phyloP scores from a whole-genome alignment of 495 filamentous ascomycete species.

The Penicillium cosmopolitanum region DNA sequence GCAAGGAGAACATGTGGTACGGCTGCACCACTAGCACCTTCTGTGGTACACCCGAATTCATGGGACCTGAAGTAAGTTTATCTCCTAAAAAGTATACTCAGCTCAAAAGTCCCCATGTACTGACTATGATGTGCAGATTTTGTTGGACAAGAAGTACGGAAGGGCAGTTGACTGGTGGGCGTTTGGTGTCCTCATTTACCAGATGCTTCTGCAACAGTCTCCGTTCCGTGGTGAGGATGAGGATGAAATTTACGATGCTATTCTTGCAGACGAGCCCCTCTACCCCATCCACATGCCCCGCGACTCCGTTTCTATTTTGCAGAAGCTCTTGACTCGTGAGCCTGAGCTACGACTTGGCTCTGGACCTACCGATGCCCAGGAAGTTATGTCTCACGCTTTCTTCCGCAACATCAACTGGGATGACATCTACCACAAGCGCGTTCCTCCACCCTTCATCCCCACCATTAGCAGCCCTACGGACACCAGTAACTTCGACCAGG shows the following conservation, averaged over 20 bases:
- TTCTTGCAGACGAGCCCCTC: slow-evolving; percentile 94
- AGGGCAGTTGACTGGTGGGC: slow-evolving; percentile 99
- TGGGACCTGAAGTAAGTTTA: slow-evolving; percentile 88
- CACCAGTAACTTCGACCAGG: slow-evolving; percentile 98
- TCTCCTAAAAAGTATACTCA: background rate
- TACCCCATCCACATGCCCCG: slow-evolving; percentile 99
- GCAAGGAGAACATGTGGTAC: slow-evolving; percentile 99
- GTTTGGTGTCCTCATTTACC: slow-evolving; percentile 99
- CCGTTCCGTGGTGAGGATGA: slow-evolving; percentile 99
- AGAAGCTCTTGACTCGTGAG: slow-evolving; percentile 96
- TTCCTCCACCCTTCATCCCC: slow-evolving; percentile 86
- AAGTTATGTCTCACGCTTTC: slow-evolving; percentile 99
- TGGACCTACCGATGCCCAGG: slow-evolving; percentile 96
- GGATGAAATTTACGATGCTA: slow-evolving; percentile 99
- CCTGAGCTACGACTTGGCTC: slow-evolving; percentile 90
- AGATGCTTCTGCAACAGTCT: slow-evolving; percentile 98
- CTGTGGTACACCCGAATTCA: slow-evolving; percentile 98
- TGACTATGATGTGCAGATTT: slow-evolving; percentile 61
- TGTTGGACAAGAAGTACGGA: slow-evolving; percentile 98
- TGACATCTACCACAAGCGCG: slow-evolving; percentile 93
- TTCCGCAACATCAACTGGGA: slow-evolving; percentile 99
- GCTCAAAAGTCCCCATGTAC: background rate
- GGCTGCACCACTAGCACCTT: slow-evolving; percentile 96
- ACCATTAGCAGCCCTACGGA: slow-evolving; percentile 88
- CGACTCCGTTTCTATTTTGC: slow-evolving; percentile 95